Percentiles rank a stretch among this genome's conserved stretches.
Conservation (phyloP, 495 filamentous ascomycete genomes). For the Diplogelasinospora grovesii region DNA sequence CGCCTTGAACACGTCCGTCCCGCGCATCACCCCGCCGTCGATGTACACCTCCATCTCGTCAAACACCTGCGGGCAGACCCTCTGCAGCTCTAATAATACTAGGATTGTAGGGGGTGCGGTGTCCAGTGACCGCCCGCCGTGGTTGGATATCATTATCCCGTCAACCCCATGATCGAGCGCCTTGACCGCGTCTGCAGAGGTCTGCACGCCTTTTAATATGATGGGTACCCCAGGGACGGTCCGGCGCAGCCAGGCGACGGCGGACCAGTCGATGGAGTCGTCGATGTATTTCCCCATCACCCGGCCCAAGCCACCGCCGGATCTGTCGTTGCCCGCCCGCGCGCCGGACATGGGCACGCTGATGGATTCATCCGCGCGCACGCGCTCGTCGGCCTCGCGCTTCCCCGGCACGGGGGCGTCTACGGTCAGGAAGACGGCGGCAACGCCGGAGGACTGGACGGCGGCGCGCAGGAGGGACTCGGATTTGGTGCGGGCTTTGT, state of each 20-base stretch:
- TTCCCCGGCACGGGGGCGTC: conserved; percentile 61
- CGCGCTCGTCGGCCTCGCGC: conserved; percentile 52
- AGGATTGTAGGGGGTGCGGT: conserved; percentile 55
- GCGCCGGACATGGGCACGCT: conserved; percentile 53
- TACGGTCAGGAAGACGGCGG: conserved; percentile 61
- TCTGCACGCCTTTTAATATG: conserved; percentile 61
- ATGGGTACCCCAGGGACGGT: conserved; percentile 40
- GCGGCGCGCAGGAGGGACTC: conserved; percentile 54
- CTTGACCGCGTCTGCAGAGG: conserved; percentile 50
- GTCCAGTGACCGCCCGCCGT: conserved; percentile 64
- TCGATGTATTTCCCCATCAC: conserved; percentile 71
- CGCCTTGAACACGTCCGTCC: conserved; percentile 64
- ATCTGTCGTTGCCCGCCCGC: conserved; percentile 55
- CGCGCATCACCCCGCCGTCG: conserved; percentile 59
- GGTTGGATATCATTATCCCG: conserved; percentile 59
- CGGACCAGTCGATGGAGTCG: conserved; percentile 67
- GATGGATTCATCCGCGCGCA: conserved; percentile 48
- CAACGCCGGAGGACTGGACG: conserved; percentile 52
- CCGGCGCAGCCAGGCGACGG: conserved; percentile 46
- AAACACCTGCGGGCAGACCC: conserved; percentile 54
- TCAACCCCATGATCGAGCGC: conserved; percentile 51
- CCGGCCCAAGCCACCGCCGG: conserved; percentile 63
- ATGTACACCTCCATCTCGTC: conserved; percentile 56
- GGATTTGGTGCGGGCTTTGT: conserved; percentile 63
- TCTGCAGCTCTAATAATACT: conserved; percentile 57